Evolutionary conservation across 257 asterid genomes (phyloP), one percentile per base, ranked within the genome.

Genomic region (Scutellaria baicalensis): DNA sequence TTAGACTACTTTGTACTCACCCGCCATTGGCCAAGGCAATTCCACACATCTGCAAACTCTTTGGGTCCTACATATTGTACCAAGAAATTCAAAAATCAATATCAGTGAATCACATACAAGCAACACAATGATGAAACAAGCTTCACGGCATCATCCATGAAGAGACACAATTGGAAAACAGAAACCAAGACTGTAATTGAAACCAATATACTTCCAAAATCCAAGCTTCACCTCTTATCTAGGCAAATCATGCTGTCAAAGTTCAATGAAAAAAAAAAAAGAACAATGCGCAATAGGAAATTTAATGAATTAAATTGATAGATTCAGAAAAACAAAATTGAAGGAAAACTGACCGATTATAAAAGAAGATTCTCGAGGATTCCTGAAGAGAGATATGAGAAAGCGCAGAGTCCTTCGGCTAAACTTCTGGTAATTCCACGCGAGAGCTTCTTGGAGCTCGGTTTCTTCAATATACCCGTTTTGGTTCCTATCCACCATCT

Each of bases 1-100:
- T 49, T 21, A 57, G 11, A 63, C 23, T 17, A 18, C 1, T 38
- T 39, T 40, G 7, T 35, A 68, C 84, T 82, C 70, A 91, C 96
- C 89, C 92, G 81, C 98, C 95, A 92, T 52, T 87, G 92, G 16
- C 83, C 90, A 71, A 92, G 94, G 79, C 95, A 88, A 75, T 80
- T 84, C 96, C 98, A 89, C 21, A 92, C 56, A 8, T 83, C 92
- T 23, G 91, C 70, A 79, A 92, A 92, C 71, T 89, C 95, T 78
- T 78, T 88, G 0, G 95, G 96, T 27, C 96, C 96, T 92, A 67
- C 66, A 75, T 38, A 51, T 27, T 64, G 66, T 17, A 71, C 43
- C 21, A 59, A 17, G 36, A 14, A 14, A 45, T 13, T 8, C 58
- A 54, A 44, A 44, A 12, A 64, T 48, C 35, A 55, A 13, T 43